phyloP scores from a whole-genome alignment of 306 rosid species.

The Glycyrrhiza uralensis region DNA sequence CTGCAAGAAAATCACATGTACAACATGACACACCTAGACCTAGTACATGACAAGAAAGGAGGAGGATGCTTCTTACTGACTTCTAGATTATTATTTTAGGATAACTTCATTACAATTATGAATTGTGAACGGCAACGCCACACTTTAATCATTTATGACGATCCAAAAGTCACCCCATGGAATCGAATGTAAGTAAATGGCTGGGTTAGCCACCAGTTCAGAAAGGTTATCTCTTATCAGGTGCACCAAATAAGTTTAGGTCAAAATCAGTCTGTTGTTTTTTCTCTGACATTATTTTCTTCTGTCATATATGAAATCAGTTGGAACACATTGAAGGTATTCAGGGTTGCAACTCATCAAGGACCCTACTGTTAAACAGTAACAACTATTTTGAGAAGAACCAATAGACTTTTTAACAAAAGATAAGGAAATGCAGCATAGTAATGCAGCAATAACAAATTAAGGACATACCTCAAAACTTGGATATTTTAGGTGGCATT shows the following conservation, averaged over 20 bases:
- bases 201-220: neutral
- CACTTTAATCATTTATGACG: too few relatives aligned
- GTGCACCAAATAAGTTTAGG: neutral
- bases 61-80: neutral
- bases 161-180: neutral
- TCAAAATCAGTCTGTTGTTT: neutral
- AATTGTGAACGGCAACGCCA: neutral
- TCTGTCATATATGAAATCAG: neutral
- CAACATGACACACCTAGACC: neutral
- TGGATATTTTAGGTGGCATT: conserved; percentile 59
- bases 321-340: neutral
- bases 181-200: neutral
- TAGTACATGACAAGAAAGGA: neutral
- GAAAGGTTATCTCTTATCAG: neutral
- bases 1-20: neutral
- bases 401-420: neutral
- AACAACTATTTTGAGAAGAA: neutral
- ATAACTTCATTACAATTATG: neutral
- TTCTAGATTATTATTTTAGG: neutral
- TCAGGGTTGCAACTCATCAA: conserved; percentile 6
- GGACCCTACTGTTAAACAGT: neutral
- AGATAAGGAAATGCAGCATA: neutral
- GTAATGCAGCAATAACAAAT: neutral
- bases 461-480: conserved; percentile 64
- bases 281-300: neutral